Conservation (phyloP, 2,329 filamentous ascomycete genomes). For the Chlorencoelia australis region DNA sequence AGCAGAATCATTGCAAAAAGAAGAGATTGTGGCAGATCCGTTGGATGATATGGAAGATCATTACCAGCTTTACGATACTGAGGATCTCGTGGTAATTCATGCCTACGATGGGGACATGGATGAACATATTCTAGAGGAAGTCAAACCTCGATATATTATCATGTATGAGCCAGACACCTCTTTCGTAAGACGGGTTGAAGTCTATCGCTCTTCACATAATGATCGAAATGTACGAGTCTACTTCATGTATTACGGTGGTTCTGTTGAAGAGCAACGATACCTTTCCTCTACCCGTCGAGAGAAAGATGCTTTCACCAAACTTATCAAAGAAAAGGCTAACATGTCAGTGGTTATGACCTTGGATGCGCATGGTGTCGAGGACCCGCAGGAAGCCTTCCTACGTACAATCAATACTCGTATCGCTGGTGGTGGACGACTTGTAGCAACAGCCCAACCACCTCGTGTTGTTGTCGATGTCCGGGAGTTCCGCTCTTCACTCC, state of each 20-base stretch:
- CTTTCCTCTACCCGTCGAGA: slow-evolving; percentile 82
- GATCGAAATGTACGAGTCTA: slow-evolving; percentile 86
- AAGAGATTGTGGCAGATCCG: slow-evolving; percentile 66
- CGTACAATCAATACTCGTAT: slow-evolving; percentile 95
- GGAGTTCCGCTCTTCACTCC: slow-evolving; percentile 88
- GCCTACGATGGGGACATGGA: slow-evolving; percentile 94
- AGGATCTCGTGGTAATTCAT: slow-evolving; percentile 79
- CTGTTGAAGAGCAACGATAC: slow-evolving; percentile 92
- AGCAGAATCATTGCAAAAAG: slow-evolving; percentile 63
- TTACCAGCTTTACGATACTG: slow-evolving; percentile 85
- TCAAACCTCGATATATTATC: slow-evolving; percentile 87
- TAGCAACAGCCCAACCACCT: slow-evolving; percentile 76
- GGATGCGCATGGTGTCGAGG: slow-evolving; percentile 58
- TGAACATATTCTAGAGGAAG: slow-evolving; percentile 90
- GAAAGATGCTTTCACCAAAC: slow-evolving; percentile 89
- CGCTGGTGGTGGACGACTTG: slow-evolving; percentile 77
- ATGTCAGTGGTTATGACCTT: slow-evolving; percentile 84
- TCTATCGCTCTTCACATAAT: slow-evolving; percentile 89
- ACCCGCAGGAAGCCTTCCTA: slow-evolving; percentile 84
- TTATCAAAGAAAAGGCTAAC: slow-evolving; percentile 86
- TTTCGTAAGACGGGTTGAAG: slow-evolving; percentile 89
- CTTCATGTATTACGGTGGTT: slow-evolving; percentile 92
- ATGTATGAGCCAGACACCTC: slow-evolving; percentile 97
- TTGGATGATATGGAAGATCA: slow-evolving; percentile 87
- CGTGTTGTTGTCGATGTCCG: slow-evolving; percentile 91